Percentiles rank a stretch among this genome's conserved stretches.
Conservation (phyloP, 2,329 filamentous ascomycete species). For the Stylonectria norvegica region DNA sequence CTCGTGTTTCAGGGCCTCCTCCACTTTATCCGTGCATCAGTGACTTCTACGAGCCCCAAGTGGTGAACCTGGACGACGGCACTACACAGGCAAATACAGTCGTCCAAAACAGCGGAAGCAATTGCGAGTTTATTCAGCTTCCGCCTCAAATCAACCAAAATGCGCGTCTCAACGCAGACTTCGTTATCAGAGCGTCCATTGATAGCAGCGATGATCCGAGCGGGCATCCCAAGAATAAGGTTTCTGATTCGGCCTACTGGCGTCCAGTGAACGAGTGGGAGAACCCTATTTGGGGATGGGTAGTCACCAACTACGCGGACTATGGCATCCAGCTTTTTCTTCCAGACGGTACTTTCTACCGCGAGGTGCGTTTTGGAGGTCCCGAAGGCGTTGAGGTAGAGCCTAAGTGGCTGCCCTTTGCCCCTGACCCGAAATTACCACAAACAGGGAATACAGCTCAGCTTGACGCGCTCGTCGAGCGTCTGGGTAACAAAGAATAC, state of each 20-base stretch:
- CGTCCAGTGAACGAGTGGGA: slow-evolving; percentile 33
- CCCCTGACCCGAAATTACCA: slow-evolving; percentile 3
- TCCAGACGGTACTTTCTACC: slow-evolving; percentile 39
- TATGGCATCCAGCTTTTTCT: slow-evolving; percentile 41
- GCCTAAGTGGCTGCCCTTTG: slow-evolving; percentile 37
- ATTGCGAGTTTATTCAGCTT: slow-evolving; percentile 38
- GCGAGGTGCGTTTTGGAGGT: slow-evolving; percentile 38
- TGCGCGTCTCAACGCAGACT: slow-evolving; percentile 35
- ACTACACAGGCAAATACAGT: slow-evolving; percentile 24
- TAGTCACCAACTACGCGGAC: slow-evolving; percentile 41
- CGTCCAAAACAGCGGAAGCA: slow-evolving; percentile 8
- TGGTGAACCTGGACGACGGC: slow-evolving; percentile 8
- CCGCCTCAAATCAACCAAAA: slow-evolving; percentile 40
- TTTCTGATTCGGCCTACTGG: slow-evolving; percentile 9
- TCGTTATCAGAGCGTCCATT: no score
- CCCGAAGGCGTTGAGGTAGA: slow-evolving; percentile 16
- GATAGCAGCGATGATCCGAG: background rate
- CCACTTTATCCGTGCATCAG: slow-evolving; percentile 34
- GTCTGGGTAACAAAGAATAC: slow-evolving; percentile 25
- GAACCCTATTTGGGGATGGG: slow-evolving; percentile 41
- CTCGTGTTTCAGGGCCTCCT: slow-evolving; percentile 7
- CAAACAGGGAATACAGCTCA: slow-evolving; percentile 17
- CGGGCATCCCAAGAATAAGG: background rate
- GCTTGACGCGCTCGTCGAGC: slow-evolving; percentile 28
- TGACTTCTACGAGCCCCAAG: slow-evolving; percentile 32